phyloP scores from a whole-genome alignment of 257 asterid genomes.

The Solanum paucissectum region DNA sequence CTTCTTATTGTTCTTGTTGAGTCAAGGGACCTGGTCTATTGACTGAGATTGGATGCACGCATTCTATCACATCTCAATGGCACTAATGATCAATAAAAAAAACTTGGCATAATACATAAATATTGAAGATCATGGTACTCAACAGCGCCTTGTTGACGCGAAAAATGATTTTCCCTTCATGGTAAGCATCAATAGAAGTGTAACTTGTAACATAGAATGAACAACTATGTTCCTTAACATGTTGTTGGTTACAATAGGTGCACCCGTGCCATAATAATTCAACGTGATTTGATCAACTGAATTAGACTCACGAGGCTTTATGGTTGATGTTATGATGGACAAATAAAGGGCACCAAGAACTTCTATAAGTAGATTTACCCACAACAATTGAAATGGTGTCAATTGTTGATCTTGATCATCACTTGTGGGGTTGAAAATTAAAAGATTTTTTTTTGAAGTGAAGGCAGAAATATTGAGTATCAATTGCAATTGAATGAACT shows the following conservation, averaged over 20 bases:
- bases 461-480: conserved; percentile 22
- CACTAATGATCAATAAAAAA: conserved; percentile 17
- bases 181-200: conserved; percentile 1
- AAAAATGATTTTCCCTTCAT: conserved; percentile 13
- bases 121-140: conserved; percentile 14
- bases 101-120: conserved; percentile 27
- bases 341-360: conserved; percentile 22
- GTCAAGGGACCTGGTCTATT: too few relatives aligned
- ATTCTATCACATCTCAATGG: conserved; percentile 9
- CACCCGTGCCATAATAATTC: neutral
- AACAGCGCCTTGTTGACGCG: neutral
- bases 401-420: conserved; percentile 1
- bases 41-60: too few relatives aligned
- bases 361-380: conserved; percentile 28
- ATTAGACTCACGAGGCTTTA: neutral
- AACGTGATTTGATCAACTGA: neutral
- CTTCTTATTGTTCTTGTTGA: too few relatives aligned
- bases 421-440: neutral
- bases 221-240: conserved; percentile 17
- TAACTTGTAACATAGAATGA: conserved; percentile 21
- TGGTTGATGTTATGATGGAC: conserved; percentile 1
- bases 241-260: conserved; percentile 9
- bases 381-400: conserved; percentile 22
- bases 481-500: conserved; percentile 18
- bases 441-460: conserved; percentile 11